Base-by-base conservation (phyloP, 768 basidiomycete genomes). In the Dioszegia hungarica region DNA sequence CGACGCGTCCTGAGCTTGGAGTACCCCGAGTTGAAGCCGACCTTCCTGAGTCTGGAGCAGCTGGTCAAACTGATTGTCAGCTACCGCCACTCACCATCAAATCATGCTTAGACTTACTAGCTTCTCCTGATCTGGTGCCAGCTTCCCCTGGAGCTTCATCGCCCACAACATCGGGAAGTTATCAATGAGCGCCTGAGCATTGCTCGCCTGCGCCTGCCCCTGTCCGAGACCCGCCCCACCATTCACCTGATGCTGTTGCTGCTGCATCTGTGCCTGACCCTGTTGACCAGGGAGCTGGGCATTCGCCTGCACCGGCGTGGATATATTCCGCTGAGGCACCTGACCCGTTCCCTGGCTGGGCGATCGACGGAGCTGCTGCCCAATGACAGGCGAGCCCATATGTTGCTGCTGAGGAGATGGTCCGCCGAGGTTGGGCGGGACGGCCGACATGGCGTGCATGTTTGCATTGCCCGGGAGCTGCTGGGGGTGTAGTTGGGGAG, bases 111-210 rank as follows among this genome's bases (percentile, higher is more conserved):
- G 20, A 61, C 66, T 56, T 34, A 72, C 70, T 45, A 65, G 33
- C 27, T 58, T 63, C 28, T 68, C 70, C 46, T 66, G 63, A 25
- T 66, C 64, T 4, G 62, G 56, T 1, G 39, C 47, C 12, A 72
- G 33, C 36, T 63, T 55, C 15, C 64, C 67, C 11, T 57, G 40
- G 28, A 54, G 43, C 34, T 68, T 62, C 46, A 63, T 15, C 44
- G 64, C 57, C 48, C 56, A 56, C 60, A 72, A 37, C 54, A 62
- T 55, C 1, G 70, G 70, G 37, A 72, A 63, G 19, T 63, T 66
- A 15, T 67, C 64, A 15, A 66, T 52, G 36, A 71, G 47, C 15
- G 43, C 39, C 40, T 57, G 66, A 54, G 20, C 34, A 44, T 34
- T 62, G 59, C 33, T 39, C 40, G 33, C 38, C 47, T 58, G 56